Evolutionary conservation across 1,284 basidiomycete species (phyloP).

Genomic region (Marasmius oreades): DNA sequence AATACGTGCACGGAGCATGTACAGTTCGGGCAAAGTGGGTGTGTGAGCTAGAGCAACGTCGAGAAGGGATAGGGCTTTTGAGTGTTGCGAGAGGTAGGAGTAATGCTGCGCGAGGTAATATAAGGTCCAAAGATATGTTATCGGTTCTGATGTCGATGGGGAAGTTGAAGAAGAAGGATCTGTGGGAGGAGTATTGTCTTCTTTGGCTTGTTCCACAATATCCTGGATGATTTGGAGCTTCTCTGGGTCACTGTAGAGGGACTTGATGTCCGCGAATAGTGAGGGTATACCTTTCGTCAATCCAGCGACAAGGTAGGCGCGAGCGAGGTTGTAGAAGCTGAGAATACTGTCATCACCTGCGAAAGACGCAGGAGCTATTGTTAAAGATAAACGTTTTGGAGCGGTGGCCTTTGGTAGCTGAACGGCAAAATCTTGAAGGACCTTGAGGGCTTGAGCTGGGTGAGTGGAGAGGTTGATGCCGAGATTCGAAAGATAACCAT

Average conservation of each 20-base stretch:
- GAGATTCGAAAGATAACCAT: conserved; percentile 65
- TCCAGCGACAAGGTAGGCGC: conserved; percentile 69
- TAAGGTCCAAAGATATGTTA: conserved; percentile 90
- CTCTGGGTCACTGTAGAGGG: conserved; percentile 64
- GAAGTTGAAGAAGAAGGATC: conserved; percentile 27
- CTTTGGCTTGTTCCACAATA: conserved; percentile 58
- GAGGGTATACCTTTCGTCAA: conserved; percentile 91
- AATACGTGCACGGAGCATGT: conserved; percentile 81
- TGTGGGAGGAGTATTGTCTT: conserved; percentile 28
- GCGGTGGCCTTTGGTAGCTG: conserved; percentile 70
- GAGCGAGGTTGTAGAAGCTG: conserved; percentile 62
- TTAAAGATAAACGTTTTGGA: conserved; percentile 71
- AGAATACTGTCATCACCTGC: conserved; percentile 35
- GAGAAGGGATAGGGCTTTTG: conserved; percentile 66
- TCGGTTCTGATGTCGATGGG: conserved; percentile 62
- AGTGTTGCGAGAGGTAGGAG: conserved; percentile 57
- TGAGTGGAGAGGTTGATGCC: conserved; percentile 56
- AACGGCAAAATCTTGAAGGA: conserved; percentile 57
- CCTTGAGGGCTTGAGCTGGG: conserved; percentile 50
- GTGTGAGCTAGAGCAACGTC: conserved; percentile 77
- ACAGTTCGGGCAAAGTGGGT: conserved; percentile 90
- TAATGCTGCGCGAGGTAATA: conserved; percentile 95
- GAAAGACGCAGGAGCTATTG: conserved; percentile 39
- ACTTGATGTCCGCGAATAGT: conserved; percentile 90
- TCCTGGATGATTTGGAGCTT: conserved; percentile 74